Conservation (phyloP, 306 rosid genomes). For the Fagus sylvatica region DNA sequence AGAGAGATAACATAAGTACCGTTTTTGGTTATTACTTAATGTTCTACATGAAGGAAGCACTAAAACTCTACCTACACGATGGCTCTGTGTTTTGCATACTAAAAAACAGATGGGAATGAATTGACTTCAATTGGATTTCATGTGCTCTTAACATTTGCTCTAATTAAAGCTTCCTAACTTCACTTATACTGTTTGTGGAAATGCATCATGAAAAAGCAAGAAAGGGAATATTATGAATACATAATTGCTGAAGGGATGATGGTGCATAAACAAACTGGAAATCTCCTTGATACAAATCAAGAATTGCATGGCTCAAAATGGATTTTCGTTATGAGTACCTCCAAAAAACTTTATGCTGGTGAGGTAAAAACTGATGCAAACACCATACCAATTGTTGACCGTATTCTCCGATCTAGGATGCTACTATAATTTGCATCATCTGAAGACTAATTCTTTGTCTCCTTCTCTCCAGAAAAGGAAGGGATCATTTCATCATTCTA, state of each 20-base stretch:
- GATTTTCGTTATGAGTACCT: conserved; percentile 46
- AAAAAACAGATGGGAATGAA: neutral
- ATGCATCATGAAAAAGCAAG: conserved; percentile 36
- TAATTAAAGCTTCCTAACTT: conserved; percentile 4
- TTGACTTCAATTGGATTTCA: neutral
- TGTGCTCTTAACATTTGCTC: neutral
- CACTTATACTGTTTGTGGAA: neutral
- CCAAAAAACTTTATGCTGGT: conserved; percentile 34
- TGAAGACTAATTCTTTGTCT: neutral
- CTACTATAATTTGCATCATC: neutral
- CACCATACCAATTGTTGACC: neutral
- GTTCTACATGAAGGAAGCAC: neutral
- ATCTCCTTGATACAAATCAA: conserved; percentile 35
- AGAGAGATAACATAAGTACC: neutral
- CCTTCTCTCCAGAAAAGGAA: conserved; percentile 36
- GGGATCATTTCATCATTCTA: conserved; percentile 52
- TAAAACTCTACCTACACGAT: neutral
- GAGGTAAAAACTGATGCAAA: conserved; percentile 17
- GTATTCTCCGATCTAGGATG: neutral
- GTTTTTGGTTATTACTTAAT: neutral
- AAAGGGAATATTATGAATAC: conserved; percentile 37
- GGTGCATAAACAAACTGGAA: conserved; percentile 28
- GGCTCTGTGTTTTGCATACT: neutral
- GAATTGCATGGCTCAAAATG: conserved; percentile 32
- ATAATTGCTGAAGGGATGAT: conserved; percentile 35